A percentile compares a stretch with the other conserved stretches of the same genome.
Conservation (phyloP, 2,329 filamentous ascomycete species). For the Torrubiella hemipterigena region DNA sequence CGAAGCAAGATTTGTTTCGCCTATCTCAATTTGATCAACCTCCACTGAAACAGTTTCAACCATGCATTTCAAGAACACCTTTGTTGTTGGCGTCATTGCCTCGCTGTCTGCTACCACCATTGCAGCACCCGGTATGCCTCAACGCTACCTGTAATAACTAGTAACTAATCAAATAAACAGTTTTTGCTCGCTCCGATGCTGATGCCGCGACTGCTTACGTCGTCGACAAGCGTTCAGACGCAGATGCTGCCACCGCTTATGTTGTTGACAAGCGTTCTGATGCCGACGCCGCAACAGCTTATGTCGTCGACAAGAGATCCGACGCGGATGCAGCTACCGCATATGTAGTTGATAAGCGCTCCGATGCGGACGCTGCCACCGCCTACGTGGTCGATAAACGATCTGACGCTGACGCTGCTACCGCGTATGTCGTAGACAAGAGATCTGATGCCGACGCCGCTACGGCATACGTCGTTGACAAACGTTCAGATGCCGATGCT, state of each 20-base stretch:
- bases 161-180: neutral
- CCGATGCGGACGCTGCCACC: too few relatives aligned
- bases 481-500: slow-evolving; percentile 1
- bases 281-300: too few relatives aligned
- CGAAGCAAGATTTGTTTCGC: too few relatives aligned
- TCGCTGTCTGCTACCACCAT: slow-evolving; percentile 3
- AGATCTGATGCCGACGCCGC: slow-evolving; percentile 2
- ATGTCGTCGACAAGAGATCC: too few relatives aligned
- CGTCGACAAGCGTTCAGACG: too few relatives aligned
- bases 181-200: slow-evolving; percentile 3
- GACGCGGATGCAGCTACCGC: too few relatives aligned
- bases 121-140: neutral
- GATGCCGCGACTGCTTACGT: too few relatives aligned
- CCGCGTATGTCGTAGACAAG: slow-evolving; percentile 1
- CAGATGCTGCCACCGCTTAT: too few relatives aligned
- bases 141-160: neutral
- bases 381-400: too few relatives aligned
- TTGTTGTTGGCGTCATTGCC: slow-evolving; percentile 1
- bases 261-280: too few relatives aligned
- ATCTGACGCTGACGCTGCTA: too few relatives aligned
- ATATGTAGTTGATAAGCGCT: too few relatives aligned
- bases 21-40: neutral
- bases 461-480: slow-evolving; percentile 1
- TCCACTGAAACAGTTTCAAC: neutral
- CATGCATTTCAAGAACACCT: slow-evolving; percentile 2